Evolutionary conservation across 768 basidiomycete species (phyloP).

Genomic region (Rhodotorula taiwanensis): DNA sequence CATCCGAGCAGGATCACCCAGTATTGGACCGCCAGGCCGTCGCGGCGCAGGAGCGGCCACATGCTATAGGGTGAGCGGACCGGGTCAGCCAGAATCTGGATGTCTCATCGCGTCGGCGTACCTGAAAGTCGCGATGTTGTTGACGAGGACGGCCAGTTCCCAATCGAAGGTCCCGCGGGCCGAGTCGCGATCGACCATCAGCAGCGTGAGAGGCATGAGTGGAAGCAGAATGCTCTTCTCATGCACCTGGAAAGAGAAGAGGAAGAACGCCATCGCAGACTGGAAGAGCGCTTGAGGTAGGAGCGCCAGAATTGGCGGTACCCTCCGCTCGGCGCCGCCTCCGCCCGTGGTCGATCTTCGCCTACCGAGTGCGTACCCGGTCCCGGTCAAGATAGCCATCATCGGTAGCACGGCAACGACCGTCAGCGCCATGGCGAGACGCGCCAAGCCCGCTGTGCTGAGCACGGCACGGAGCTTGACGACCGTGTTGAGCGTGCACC

Average conservation of each 20-base stretch:
- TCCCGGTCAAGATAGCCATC: slow-evolving; percentile 40
- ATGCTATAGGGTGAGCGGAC: no score
- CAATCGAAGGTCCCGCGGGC: slow-evolving; percentile 52
- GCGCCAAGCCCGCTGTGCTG: slow-evolving; percentile 50
- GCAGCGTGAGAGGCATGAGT: slow-evolving; percentile 71
- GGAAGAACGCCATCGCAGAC: slow-evolving; percentile 82
- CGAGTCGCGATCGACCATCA: slow-evolving; percentile 51
- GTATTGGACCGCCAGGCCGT: slow-evolving; percentile 71
- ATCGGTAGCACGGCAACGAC: slow-evolving; percentile 58
- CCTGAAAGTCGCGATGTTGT: slow-evolving; percentile 85
- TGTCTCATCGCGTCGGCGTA: no score
- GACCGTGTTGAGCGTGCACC: slow-evolving; percentile 85
- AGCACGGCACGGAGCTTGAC: slow-evolving; percentile 66
- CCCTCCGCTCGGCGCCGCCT: no score
- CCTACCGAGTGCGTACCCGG: slow-evolving; percentile 28
- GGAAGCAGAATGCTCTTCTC: slow-evolving; percentile 87
- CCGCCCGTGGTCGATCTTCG: background rate
- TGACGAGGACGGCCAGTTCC: slow-evolving; percentile 65
- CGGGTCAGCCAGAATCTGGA: no score
- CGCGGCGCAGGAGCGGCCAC: slow-evolving; percentile 80
- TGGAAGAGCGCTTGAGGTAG: slow-evolving; percentile 73
- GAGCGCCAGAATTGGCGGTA: slow-evolving; percentile 59
- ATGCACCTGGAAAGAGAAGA: slow-evolving; percentile 94
- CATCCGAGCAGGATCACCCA: slow-evolving; percentile 62
- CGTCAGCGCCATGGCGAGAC: slow-evolving; percentile 62